phyloP scores from a whole-genome alignment of 2,329 filamentous ascomycete species.

The Aspergillus neotritici region DNA sequence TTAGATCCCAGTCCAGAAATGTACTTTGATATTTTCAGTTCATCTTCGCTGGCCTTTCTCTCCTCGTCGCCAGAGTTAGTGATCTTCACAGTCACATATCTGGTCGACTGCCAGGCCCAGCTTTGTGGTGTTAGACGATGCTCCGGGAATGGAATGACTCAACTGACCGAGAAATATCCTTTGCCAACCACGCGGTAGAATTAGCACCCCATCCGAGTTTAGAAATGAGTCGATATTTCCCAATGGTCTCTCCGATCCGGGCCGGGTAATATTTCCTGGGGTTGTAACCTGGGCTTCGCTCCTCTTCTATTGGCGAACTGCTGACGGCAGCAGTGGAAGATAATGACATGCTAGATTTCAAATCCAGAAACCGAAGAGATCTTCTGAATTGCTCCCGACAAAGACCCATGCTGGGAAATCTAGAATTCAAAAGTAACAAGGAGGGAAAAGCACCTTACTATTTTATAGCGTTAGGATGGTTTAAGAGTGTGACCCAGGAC shows the following conservation, averaged over 20 bases:
- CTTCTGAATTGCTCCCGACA: too few relatives aligned
- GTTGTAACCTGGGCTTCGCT: constrained; percentile 9
- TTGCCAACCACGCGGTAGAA: constrained; percentile 34
- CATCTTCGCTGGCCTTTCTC: constrained; percentile 14
- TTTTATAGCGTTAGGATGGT: too few relatives aligned
- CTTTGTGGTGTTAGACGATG: constrained; percentile 10
- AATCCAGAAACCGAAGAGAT: too few relatives aligned
- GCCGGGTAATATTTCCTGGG: constrained; percentile 13
- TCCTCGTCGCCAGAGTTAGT: constrained; percentile 17
- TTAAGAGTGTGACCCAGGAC: too few relatives aligned
- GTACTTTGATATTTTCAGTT: constrained; percentile 23
- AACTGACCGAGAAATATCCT: constrained; percentile 14
- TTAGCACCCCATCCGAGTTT: constrained; percentile 34
- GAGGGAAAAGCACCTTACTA: too few relatives aligned
- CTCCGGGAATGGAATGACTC: too few relatives aligned
- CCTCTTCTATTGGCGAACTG: too few relatives aligned
- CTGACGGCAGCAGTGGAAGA: too few relatives aligned
- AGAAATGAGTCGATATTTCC: constrained; percentile 28
- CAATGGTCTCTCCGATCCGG: constrained; percentile 11
- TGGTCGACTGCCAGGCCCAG: constrained; percentile 12
- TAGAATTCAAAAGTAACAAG: too few relatives aligned
- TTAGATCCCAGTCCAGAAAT: constrained; percentile 20
- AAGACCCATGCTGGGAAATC: too few relatives aligned
- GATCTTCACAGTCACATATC: constrained; percentile 28
- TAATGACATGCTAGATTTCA: too few relatives aligned